These are phyloP conservation scores for Musa balbisiana DNA, from an alignment of 202 grass and related monocot genomes.

Conservation along the genomic window DNA sequence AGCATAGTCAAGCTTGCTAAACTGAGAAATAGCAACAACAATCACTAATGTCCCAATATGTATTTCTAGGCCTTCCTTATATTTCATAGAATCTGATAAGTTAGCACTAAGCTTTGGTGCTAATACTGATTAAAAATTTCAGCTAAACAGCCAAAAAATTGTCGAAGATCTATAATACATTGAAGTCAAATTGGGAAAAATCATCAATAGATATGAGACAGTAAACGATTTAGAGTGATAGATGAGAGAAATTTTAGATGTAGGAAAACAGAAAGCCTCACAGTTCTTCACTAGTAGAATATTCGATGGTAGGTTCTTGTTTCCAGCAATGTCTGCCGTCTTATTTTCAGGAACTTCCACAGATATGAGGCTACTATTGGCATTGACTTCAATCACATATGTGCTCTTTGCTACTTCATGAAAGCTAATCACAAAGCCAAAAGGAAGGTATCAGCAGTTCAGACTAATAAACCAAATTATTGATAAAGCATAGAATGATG, in stretches of 20 bases:
- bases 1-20: no score
- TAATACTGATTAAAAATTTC: not conserved
- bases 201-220: not conserved
- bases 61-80: no score
- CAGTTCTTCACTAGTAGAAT: conserved; percentile 79
- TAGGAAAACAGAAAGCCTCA: conserved; percentile 24
- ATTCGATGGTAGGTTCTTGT: conserved; percentile 64
- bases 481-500: not conserved
- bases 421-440: conserved; percentile 38
- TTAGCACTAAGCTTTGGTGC: not conserved
- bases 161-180: not conserved
- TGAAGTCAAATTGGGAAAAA: not conserved
- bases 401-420: conserved; percentile 79
- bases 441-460: not conserved
- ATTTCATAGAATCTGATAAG: no score
- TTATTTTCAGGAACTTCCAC: conserved; percentile 65
- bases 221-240: not conserved
- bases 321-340: conserved; percentile 72
- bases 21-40: no score
- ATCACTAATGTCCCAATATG: no score
- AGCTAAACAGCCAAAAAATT: not conserved
- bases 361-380: conserved; percentile 44
- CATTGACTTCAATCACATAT: conserved; percentile 50
- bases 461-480: not conserved
- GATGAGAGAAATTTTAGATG: not conserved